Percentiles rank a stretch among this genome's conserved stretches.
Conservation (phyloP, 768 basidiomycete genomes). For the Clavaria fumosa region DNA sequence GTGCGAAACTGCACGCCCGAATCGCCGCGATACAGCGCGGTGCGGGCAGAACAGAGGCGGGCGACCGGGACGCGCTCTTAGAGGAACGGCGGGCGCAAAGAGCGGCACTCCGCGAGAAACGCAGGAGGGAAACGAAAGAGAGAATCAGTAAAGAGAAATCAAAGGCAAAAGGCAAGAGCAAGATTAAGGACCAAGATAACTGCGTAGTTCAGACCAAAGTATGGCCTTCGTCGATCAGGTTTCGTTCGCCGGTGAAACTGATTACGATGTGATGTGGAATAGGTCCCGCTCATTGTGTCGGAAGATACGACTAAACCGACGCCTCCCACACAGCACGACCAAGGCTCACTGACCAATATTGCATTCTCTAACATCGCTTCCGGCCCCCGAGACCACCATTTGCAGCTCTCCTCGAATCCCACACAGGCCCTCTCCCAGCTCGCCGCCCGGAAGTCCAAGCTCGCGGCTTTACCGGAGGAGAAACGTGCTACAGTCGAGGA, state of each 20-base stretch:
- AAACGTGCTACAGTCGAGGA: slow-evolving; percentile 71
- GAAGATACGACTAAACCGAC: slow-evolving; percentile 25
- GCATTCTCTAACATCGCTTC: too few relatives aligned
- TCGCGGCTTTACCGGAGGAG: slow-evolving; percentile 66
- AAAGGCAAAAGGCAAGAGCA: slow-evolving; percentile 31
- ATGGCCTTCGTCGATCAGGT: slow-evolving; percentile 6
- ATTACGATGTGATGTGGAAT: neutral
- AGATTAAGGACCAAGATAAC: too few relatives aligned
- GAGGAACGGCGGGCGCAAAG: slow-evolving; percentile 66
- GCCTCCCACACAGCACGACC: slow-evolving; percentile 12
- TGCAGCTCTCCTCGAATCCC: slow-evolving; percentile 68
- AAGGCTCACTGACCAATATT: slow-evolving; percentile 30
- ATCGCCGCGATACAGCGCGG: slow-evolving; percentile 54
- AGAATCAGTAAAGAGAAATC: slow-evolving; percentile 46
- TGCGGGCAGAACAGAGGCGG: slow-evolving; percentile 26
- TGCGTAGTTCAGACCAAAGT: slow-evolving; percentile 19
- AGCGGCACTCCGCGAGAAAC: slow-evolving; percentile 69
- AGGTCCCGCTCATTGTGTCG: slow-evolving; percentile 13
- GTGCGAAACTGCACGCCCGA: slow-evolving; percentile 59
- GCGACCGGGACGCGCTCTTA: slow-evolving; percentile 66
- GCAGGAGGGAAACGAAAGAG: slow-evolving; percentile 77
- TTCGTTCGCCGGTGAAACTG: neutral
- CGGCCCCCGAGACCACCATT: slow-evolving; percentile 31
- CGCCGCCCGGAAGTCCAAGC: slow-evolving; percentile 53
- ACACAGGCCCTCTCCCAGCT: slow-evolving; percentile 76